Evolutionary conservation across 1,284 basidiomycete species (phyloP).

Genomic region (Gomphus sp.): DNA sequence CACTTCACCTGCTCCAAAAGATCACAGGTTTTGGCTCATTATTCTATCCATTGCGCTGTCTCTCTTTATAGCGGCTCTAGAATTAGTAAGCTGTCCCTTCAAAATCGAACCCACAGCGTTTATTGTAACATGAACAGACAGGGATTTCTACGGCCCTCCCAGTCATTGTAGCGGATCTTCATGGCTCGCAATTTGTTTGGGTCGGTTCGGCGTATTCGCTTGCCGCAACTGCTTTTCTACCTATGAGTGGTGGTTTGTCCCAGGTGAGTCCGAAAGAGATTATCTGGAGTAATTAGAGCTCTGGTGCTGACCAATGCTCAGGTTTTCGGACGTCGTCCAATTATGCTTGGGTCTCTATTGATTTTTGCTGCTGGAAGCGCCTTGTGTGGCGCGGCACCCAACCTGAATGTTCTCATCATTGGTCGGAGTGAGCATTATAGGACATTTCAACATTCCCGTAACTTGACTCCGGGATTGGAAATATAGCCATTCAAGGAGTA

Average conservation of each 20-base stretch:
- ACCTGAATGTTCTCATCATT: constrained; percentile 27
- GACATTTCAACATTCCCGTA: no score
- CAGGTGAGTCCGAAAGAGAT: constrained; percentile 16
- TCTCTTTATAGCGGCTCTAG: constrained; percentile 9
- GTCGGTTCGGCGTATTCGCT: constrained; percentile 29
- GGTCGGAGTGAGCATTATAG: constrained; percentile 19
- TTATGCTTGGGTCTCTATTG: constrained; percentile 22
- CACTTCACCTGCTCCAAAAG: no score
- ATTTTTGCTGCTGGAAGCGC: constrained; percentile 32
- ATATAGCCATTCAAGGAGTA: not conserved
- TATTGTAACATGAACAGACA: no score
- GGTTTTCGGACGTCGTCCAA: constrained; percentile 26
- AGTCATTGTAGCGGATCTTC: constrained; percentile 15
- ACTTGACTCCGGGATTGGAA: no score
- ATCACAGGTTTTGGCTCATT: no score
- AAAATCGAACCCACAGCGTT: no score
- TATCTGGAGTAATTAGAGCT: no score
- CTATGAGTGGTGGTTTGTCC: constrained; percentile 23
- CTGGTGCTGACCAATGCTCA: no score
- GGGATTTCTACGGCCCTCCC: constrained; percentile 21
- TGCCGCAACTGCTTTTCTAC: constrained; percentile 25
- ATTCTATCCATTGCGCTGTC: constrained; percentile 7
- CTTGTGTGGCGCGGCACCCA: constrained; percentile 29
- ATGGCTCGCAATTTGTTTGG: constrained; percentile 24
- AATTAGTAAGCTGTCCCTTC: no score